Evolutionary conservation across 768 basidiomycete species (phyloP), one percentile per base, ranked within the genome.

Genomic region (Suillus alpinus): DNA sequence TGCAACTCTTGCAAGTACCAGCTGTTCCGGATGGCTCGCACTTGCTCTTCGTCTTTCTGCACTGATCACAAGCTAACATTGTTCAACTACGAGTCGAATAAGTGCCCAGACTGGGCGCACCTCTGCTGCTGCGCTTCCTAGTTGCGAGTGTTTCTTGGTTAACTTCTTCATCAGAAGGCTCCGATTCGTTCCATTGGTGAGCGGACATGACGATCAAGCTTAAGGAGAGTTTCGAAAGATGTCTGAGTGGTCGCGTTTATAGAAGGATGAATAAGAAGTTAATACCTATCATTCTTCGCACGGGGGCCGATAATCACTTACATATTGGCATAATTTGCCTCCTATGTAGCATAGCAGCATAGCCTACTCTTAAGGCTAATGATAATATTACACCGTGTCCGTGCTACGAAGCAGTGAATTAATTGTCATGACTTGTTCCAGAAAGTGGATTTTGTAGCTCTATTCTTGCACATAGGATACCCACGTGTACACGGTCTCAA

Each of bases 31-130:
- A 76, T 51, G 85, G 82, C 68, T 92, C 91, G 69, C 92, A 94
- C 71, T 93, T 92, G 77, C 88, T 89, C 76, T 93, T 94, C 7
- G 89, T 89, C 77, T 92, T 94, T 53, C 91, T 81, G 67, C 92
- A 94, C 65, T 92, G 88, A 77, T 94, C 92, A 67, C 92, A 94
- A 36, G 92, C 92, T 92, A 66, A 63, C 36, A 60, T 36, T 32
- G 34, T 46, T 58, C 37, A 65, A 41, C 5, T 18, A 18, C 26
- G 31, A 49, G 36, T 29, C 5, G 13, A 46, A 31, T 2, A 20
- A 36, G 37, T 39, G 47, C 36, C 13, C 60, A 26, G 53, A 53
- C 13, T n/a, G 20, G 29, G 53, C 67, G 59, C 59, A 85, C 86
- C 87, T 73, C 86, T 79, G 68, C 85, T 88, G 65, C 87, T 88